Base-by-base conservation (phyloP, 306 rosid genomes). In the Cicer judaicum region DNA sequence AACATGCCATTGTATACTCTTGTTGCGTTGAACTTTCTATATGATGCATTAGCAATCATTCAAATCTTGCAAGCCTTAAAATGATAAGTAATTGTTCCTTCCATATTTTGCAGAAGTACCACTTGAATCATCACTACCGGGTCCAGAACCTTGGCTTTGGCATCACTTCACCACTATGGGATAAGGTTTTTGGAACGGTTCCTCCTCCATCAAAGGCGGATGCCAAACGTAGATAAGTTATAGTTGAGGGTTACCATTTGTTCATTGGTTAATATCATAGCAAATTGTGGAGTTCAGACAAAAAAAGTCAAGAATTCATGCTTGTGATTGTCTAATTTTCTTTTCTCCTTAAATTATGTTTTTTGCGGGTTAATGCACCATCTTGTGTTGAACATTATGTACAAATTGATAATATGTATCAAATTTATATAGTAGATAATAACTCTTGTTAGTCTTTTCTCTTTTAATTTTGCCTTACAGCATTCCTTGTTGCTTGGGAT, bases 131-230 rank as follows among this genome's bases (percentile, higher is more conserved):
- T 85, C 98, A 94, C 83, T 94, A 84, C 73, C 84, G 96, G 44
- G 52, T 87, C 65, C 89, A 82, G 75, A 80, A 60, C 79, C 81
- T 83, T 74, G 96, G 98, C 67, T 94, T 86, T 71, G 98, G 97
- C 19, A 90, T 93, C 86, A 93, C 98, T 70, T 91, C 97, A 70
- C 85, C 94, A 0, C 42, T 93, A 7, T 93, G 98, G 98, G 98
- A 93, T 80, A 68, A 63, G 79, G 83, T 85, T 74, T 91, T 93
- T 74, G 94, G 97, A 75, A 91, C 98, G 9, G 78, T 89, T 63
- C 98, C 97, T 43, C 68, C 85, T 41, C 59, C 85, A 57, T 39
- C 85, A 41, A 89, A 87, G 76, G 64, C 48, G 47, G 90, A 79
- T 62, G 70, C 48, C 57, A 85, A 85, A 70, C 64, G 64, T 68